Evolutionary conservation across 2,329 filamentous ascomycete genomes (phyloP).

Genomic region (Apiospora phragmitis): DNA sequence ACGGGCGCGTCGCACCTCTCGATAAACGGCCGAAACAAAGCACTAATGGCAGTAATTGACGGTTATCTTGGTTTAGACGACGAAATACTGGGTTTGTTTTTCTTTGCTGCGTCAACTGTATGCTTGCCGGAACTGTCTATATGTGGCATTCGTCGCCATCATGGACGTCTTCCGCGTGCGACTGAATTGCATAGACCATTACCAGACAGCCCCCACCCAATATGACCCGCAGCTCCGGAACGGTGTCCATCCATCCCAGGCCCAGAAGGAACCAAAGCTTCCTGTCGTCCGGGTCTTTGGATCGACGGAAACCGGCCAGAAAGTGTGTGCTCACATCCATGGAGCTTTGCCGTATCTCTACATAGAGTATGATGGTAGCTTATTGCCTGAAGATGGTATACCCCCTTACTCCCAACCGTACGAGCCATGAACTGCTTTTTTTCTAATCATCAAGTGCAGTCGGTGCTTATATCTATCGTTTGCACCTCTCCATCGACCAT

Average conservation of each 20-base stretch:
- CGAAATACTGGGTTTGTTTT: background rate
- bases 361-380: slow-evolving; percentile 75
- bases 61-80: background rate
- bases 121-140: background rate
- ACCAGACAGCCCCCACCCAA: slow-evolving; percentile 75
- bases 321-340: slow-evolving; percentile 93
- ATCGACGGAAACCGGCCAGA: slow-evolving; percentile 90
- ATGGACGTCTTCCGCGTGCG: slow-evolving; percentile 83
- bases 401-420: background rate
- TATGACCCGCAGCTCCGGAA: slow-evolving; percentile 80
- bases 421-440: too few relatives aligned
- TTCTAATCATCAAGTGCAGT: slow-evolving; percentile 48
- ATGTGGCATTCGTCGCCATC: slow-evolving; percentile 17
- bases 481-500: slow-evolving; percentile 88
- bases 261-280: slow-evolving; percentile 68
- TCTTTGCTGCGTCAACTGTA: background rate
- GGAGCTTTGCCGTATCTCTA: slow-evolving; percentile 97
- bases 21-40: background rate
- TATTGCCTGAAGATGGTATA: slow-evolving; percentile 66
- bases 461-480: slow-evolving; percentile 69
- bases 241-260: slow-evolving; percentile 58
- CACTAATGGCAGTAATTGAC: background rate
- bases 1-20: background rate
- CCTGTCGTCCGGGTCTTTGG: slow-evolving; percentile 91
- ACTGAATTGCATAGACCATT: slow-evolving; percentile 94